phyloP scores from a whole-genome alignment of 2,329 filamentous ascomycete genomes.

The Chalaropsis ovoidea region DNA sequence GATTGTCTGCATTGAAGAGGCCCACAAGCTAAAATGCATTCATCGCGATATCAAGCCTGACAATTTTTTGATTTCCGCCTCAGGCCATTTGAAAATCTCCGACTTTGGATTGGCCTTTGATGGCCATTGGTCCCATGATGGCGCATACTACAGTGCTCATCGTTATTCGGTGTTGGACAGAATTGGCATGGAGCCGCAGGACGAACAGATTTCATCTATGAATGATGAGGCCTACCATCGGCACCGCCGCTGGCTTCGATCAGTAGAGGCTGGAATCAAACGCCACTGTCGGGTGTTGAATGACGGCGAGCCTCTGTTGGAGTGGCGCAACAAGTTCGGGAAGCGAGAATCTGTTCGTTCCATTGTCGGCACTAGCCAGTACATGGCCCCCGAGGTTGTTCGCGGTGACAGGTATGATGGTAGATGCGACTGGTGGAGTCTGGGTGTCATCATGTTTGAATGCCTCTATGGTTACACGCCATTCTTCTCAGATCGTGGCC shows the following conservation, averaged over 20 bases:
- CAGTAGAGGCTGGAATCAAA: conserved; percentile 35
- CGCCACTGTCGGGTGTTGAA: conserved; percentile 25
- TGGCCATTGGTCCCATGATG: conserved; percentile 87
- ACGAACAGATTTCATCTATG: conserved; percentile 44
- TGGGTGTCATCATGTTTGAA: conserved; percentile 89
- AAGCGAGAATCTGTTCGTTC: conserved; percentile 68
- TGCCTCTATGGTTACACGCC: conserved; percentile 88
- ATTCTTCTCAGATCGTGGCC: conserved; percentile 67
- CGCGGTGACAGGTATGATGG: conserved; percentile 75
- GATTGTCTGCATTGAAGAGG: conserved; percentile 88
- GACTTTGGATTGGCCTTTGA: conserved; percentile 95
- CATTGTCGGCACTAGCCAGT: conserved; percentile 89
- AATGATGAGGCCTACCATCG: conserved; percentile 19
- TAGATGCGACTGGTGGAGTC: conserved; percentile 93
- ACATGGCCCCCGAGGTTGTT: conserved; percentile 95
- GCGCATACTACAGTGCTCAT: conserved; percentile 74
- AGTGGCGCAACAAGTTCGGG: conserved; percentile 59
- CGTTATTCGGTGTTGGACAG: conserved; percentile 69
- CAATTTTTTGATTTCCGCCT: conserved; percentile 84
- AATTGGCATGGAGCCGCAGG: conserved; percentile 58
- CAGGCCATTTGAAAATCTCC: conserved; percentile 87
- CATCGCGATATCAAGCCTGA: conserved; percentile 95
- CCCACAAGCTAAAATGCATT: conserved; percentile 78
- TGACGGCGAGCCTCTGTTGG: conserved; percentile 40
- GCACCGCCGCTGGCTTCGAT: conserved; percentile 22